Base-by-base conservation (phyloP, 306 rosid genomes). In the Carpinus fangiana region DNA sequence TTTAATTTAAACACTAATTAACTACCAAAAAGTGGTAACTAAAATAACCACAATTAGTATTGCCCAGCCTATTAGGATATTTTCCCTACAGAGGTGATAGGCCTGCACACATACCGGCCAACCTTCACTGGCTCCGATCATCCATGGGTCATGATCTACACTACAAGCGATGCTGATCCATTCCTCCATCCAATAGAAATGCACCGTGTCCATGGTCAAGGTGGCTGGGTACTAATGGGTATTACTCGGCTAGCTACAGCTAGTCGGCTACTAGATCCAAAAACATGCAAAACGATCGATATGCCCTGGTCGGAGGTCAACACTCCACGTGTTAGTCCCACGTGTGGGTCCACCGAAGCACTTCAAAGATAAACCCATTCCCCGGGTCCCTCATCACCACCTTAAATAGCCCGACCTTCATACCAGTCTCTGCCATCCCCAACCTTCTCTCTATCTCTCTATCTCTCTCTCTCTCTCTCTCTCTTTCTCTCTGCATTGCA, bases 261-360 rank as follows among this genome's bases (percentile, higher is more conserved):
- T 23, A 23, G 26, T 23, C 26, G 26, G 26, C 26, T 23, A 1
- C 26, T 23, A 23, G 26, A 23, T 23, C 26, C 26, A 14, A 65
- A 7, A 41, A 41, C 52, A 48, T 2, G 51, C 72, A 67, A 41
- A 9, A n/a, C 51, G 10, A 2, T 2, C 51, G 10, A 2, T 2
- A 4, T 2, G 41, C 4, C 4, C 17, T 31, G 8, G 5, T 28
- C 38, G 28, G 10, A 9, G 62, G 82, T 72, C 73, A 79, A 79
- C 31, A 31, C 60, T 7, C 45, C 59, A 73, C 77, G 57, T 75
- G 81, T 13, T 36, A 51, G 18, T 73, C 47, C 72, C 72, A 54
- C 46, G 47, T 51, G 77, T 77, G 82, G 82, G 77, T 31, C 79
- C 84, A 77, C 54, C 3, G 3, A 21, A 8, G 80, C 87, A 80